A percentile compares a stretch with the other conserved stretches of the same genome.
Conservation (phyloP, 2,329 filamentous ascomycete species). For the Aspergillus tamarii region DNA sequence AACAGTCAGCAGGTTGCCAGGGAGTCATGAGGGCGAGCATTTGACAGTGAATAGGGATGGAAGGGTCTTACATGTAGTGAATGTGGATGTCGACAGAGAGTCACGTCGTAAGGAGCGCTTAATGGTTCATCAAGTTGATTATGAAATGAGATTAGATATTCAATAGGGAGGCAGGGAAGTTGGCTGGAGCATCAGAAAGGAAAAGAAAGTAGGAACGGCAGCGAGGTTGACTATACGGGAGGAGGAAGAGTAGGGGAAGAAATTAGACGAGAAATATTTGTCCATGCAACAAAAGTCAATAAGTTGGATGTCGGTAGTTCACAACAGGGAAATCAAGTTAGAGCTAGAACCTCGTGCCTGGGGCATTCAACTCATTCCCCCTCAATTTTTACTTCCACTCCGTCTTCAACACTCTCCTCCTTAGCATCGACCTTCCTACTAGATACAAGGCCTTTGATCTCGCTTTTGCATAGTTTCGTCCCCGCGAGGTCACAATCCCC, state of each 20-base stretch:
- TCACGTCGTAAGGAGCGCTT: neutral
- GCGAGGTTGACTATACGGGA: neutral
- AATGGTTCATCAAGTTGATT: neutral
- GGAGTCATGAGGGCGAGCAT: neutral
- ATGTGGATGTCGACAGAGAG: neutral
- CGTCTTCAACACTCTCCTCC: constrained; percentile 6
- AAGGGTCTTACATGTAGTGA: neutral
- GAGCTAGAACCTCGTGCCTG: constrained; percentile 8
- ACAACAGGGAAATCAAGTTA: neutral
- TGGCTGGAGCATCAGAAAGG: neutral
- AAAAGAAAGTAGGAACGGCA: neutral
- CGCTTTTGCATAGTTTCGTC: constrained; percentile 73
- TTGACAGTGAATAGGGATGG: neutral
- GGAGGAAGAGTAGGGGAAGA: neutral
- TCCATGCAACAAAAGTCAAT: neutral
- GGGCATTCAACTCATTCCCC: constrained; percentile 22
- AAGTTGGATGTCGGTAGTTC: neutral
- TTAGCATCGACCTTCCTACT: constrained; percentile 33
- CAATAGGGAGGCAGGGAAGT: neutral
- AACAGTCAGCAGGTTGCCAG: neutral
- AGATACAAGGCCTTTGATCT: constrained; percentile 66
- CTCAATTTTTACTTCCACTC: constrained; percentile 27
- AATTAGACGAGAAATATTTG: neutral
- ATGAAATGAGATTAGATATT: neutral
- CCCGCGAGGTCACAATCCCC: constrained; percentile 82